These are phyloP conservation scores for Puccinia horiana DNA, from an alignment of 1,284 basidiomycete genomes.

Conservation along the genomic window DNA sequence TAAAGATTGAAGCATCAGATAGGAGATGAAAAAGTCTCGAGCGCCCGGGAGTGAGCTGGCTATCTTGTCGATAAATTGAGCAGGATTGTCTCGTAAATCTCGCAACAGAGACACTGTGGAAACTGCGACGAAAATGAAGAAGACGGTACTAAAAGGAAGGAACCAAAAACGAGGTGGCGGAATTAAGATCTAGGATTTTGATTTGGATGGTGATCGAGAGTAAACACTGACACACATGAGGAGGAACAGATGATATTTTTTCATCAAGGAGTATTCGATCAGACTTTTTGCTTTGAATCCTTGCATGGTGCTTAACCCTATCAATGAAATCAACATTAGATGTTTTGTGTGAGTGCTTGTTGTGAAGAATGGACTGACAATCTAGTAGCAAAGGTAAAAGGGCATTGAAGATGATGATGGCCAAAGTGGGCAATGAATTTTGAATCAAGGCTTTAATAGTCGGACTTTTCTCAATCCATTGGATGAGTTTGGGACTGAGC, in stretches of 20 bases:
- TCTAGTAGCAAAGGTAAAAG: conserved; percentile 57
- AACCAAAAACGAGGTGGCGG: not conserved
- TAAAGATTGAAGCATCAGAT: conserved; percentile 57
- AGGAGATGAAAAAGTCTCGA: conserved; percentile 58
- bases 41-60: conserved; percentile 57
- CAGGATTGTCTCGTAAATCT: conserved; percentile 57
- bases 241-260: conserved; percentile 55
- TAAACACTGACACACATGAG: conserved; percentile 40
- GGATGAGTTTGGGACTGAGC: conserved; percentile 54
- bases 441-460: conserved; percentile 56
- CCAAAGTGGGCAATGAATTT: conserved; percentile 57
- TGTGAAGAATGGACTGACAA: conserved; percentile 53
- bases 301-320: conserved; percentile 51
- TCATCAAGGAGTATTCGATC: conserved; percentile 58
- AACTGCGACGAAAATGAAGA: conserved; percentile 56
- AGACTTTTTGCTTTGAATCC: conserved; percentile 55
- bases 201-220: not conserved
- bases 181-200: not conserved
- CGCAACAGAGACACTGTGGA: conserved; percentile 58
- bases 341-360: not conserved
- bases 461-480: conserved; percentile 54
- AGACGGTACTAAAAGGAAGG: conserved; percentile 23
- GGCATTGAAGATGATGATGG: conserved; percentile 57
- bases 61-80: conserved; percentile 57
- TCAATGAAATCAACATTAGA: not conserved